A percentile compares a stretch with the other conserved stretches of the same genome.
These are phyloP conservation scores for Gynandropsis gynandra DNA, from an alignment of 345 rosid species.

Conservation along the genomic window DNA sequence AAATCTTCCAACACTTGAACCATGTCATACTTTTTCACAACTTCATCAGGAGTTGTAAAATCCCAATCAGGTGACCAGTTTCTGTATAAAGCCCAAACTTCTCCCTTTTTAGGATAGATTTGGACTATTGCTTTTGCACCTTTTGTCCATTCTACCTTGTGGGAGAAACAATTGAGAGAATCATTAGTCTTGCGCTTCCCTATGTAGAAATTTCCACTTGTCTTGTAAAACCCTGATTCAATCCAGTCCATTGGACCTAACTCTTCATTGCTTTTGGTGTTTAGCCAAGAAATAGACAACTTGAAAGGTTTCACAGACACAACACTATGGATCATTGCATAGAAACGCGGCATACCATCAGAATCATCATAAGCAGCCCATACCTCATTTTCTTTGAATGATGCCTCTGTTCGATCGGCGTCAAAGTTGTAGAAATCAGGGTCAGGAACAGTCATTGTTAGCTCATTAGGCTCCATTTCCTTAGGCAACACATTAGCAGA, in stretches of 20 bases:
- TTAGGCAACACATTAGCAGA: slow-evolving; percentile 15
- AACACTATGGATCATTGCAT: slow-evolving; percentile 48
- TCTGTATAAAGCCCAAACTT: slow-evolving; percentile 52
- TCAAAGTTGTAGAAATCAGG: slow-evolving; percentile 66
- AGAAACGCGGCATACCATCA: slow-evolving; percentile 66
- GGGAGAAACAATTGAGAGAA: slow-evolving; percentile 52
- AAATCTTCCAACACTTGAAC: slow-evolving; percentile 53
- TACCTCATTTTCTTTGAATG: slow-evolving; percentile 47
- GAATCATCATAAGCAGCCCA: slow-evolving; percentile 66
- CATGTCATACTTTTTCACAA: slow-evolving; percentile 48
- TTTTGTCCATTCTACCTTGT: slow-evolving; percentile 54
- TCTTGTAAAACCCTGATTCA: slow-evolving; percentile 46
- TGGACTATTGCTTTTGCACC: slow-evolving; percentile 41
- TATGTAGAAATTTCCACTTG: slow-evolving; percentile 43
- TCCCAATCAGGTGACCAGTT: slow-evolving; percentile 63
- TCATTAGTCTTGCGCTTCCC: slow-evolving; percentile 35
- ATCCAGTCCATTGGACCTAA: slow-evolving; percentile 49
- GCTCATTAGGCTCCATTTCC: slow-evolving; percentile 12
- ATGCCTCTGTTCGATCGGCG: slow-evolving; percentile 38
- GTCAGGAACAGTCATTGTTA: slow-evolving; percentile 47
- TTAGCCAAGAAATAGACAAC: slow-evolving; percentile 58
- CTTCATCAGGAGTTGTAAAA: slow-evolving; percentile 35
- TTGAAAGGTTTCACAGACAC: slow-evolving; percentile 49
- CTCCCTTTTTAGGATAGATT: slow-evolving; percentile 49
- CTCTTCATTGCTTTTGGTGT: slow-evolving; percentile 40